Conservation (phyloP, 192 early-diverging fungal species). For the Jimgerdemannia flammicorona region DNA sequence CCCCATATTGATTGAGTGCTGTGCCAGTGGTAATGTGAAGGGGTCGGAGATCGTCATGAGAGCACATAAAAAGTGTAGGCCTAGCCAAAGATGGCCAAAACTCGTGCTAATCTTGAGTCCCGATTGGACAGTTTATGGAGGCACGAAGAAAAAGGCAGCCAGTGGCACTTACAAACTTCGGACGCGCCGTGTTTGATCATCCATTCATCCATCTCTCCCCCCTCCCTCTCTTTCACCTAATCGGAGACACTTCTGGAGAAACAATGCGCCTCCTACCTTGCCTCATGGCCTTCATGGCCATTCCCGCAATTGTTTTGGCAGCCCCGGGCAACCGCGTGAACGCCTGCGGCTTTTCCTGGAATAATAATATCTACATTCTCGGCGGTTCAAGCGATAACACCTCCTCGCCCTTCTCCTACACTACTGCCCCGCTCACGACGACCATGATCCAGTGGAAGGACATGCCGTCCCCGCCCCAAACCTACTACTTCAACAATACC, state of each 20-base stretch:
- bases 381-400: not conserved
- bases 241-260: not conserved
- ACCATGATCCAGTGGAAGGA: not conserved
- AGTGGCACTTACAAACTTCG: no score
- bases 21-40: no score
- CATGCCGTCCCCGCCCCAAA: not conserved
- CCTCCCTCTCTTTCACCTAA: not conserved
- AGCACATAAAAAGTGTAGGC: no score
- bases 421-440: not conserved
- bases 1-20: no score
- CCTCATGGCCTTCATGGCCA: not conserved
- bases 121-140: no score
- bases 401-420: not conserved
- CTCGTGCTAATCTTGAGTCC: no score
- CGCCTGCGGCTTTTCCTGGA: not conserved
- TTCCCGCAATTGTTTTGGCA: not conserved
- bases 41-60: no score
- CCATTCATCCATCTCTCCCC: not conserved
- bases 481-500: not conserved
- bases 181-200: no score
- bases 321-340: not conserved
- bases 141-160: no score
- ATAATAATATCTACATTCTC: not conserved
- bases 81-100: no score
- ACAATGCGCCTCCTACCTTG: not conserved